Conservation (phyloP, 2,329 filamentous ascomycete species). For the Aspergillus vadensis region DNA sequence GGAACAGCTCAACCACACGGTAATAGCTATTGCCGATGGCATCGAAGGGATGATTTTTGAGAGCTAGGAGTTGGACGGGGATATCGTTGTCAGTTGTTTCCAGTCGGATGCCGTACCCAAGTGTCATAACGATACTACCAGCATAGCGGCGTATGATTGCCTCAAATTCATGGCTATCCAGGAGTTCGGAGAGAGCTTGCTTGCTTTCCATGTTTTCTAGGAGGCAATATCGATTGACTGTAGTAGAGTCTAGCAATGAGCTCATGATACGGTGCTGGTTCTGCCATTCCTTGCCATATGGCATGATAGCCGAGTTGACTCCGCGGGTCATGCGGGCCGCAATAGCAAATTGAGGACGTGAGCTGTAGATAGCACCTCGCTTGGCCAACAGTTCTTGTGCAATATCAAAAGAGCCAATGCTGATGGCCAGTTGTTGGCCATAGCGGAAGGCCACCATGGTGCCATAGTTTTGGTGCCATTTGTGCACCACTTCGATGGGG, state of each 20-base stretch:
- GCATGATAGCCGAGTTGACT: not conserved
- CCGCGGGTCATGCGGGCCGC: not conserved
- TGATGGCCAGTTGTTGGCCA: not conserved
- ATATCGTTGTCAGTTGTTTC: not conserved
- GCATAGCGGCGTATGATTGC: slow-evolving; percentile 27
- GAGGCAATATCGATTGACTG: slow-evolving; percentile 38
- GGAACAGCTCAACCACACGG: not conserved
- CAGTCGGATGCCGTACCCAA: not conserved
- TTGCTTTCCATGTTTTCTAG: slow-evolving; percentile 52
- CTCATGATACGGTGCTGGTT: slow-evolving; percentile 45
- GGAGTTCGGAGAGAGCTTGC: slow-evolving; percentile 47
- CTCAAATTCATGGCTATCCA: slow-evolving; percentile 43
- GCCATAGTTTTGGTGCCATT: not conserved
- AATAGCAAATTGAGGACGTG: not conserved
- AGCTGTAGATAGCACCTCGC: not conserved
- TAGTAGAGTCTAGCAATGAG: slow-evolving; percentile 34
- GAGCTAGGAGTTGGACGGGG: not conserved
- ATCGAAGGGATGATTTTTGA: not conserved
- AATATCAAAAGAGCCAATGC: not conserved
- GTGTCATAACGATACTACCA: not conserved
- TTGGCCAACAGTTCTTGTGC: not conserved
- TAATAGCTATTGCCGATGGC: not conserved
- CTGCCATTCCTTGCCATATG: not conserved
- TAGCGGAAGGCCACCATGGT: not conserved
- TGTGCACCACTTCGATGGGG: not conserved